Evolutionary conservation across 2,329 filamentous ascomycete genomes (phyloP).

Genomic region (Colletotrichum sp.): DNA sequence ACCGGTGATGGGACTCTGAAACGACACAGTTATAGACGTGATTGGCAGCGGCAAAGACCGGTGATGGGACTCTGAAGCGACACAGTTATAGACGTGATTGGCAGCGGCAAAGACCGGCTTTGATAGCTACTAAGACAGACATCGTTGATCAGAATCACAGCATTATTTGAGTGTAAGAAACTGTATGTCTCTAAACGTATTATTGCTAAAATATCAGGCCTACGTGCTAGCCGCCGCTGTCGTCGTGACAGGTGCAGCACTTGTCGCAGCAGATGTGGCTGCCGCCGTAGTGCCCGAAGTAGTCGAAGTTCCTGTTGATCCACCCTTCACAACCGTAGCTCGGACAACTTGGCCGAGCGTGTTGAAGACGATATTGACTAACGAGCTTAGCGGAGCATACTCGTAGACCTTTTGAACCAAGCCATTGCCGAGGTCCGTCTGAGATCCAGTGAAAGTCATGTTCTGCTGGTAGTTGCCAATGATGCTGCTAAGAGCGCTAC

Average conservation of each 20-base stretch:
- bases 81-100: neutral
- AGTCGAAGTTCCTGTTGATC: conserved; percentile 1
- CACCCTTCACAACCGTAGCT: conserved; percentile 39
- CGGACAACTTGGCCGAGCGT: conserved; percentile 59
- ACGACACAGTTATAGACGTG: neutral
- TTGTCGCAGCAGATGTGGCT: neutral
- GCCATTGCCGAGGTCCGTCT: conserved; percentile 33
- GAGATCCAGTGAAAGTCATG: conserved; percentile 56
- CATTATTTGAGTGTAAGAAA: neutral
- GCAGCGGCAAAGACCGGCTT: neutral
- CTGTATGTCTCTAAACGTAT: neutral
- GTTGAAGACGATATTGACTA: conserved; percentile 63
- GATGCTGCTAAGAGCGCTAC: conserved; percentile 51
- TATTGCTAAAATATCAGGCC: neutral
- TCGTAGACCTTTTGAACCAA: conserved; percentile 55
- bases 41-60: neutral
- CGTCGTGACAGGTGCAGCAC: neutral
- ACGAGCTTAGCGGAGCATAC: conserved; percentile 52
- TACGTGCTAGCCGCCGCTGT: conserved; percentile 2
- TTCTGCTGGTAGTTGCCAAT: conserved; percentile 63
- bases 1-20: neutral
- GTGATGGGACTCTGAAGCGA: neutral
- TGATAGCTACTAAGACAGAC: neutral
- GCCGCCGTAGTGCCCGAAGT: conserved; percentile 1
- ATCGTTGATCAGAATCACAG: neutral